Base-by-base conservation (phyloP, 139 green algal species). In the Volvox africanus region DNA sequence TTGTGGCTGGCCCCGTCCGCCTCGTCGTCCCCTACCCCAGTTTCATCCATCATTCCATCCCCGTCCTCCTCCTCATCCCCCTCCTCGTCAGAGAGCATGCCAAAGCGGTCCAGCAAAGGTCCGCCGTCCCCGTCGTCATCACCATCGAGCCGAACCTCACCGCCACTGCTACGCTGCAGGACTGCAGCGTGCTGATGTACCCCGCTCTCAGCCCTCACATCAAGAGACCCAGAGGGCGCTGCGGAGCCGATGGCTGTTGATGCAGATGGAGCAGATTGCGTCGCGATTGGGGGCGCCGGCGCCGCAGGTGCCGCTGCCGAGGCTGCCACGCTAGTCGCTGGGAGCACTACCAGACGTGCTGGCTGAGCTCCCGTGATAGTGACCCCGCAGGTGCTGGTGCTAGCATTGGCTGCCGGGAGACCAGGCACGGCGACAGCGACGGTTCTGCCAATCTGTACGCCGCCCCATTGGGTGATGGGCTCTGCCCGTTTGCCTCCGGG, bases 41-140 rank as follows among this genome's bases (percentile, higher is more conserved):
- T 22, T 18, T 13, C 17, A 18, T 86, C 22, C 37, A 30, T 6
- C 14, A 61, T 32, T 6, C 5, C 30, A 9, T 20, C 30, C 2
- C 30, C 76, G 13, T 82, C 76, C 28, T 19, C 18, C 12, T n/a
- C 50, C 11, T 50, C 35, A 16, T 86, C 44, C 28, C 24, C 24
- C 50, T 86, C 80, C 0, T 16, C 30, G 81, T 71, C 83, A 11
- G 61, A 79, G 16, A 68, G 24, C 36, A 65, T 20, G 21, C 33
- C 20, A 11, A 88, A 88, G 65, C 82, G 82, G 22, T 87, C 82
- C n/a, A 87, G 61, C 50, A 44, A 86, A 18, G 9, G 44, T 22
- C 80, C 79, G 13, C 20, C 37, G 21, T 22, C 17, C 17, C n/a
- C n/a, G n/a, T 82, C 67, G 67, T 50, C 65, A 73, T 73, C 65